Base-by-base conservation (phyloP, 495 filamentous ascomycete species). In the Pyrenula aspistea region DNA sequence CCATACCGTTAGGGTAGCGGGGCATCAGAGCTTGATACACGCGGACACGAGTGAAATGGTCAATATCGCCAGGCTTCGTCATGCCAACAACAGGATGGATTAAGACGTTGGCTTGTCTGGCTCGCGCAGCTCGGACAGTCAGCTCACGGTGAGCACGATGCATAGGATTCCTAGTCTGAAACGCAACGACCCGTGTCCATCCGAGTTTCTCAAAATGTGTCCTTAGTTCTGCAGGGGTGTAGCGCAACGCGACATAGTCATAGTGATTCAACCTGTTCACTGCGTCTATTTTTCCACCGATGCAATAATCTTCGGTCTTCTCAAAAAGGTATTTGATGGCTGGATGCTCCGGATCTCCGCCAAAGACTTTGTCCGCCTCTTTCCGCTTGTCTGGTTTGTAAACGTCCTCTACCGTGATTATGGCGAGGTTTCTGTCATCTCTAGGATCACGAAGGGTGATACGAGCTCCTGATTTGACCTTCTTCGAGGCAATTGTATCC, bases 1-100 rank as follows among this genome's bases (percentile, higher is more conserved):
- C 93, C 93, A 98, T 98, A 62, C 93, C 93, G 70, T 97, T 98
- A 67, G 93, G 93, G 76, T 98, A 98, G 65, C 94, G 85, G 58
- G 93, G 93, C 31, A 98, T 85, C 25, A 98, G 85, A 12, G 91
- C 91, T 78, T 96, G 85, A 80, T 98, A 98, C 61, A 96, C 93
- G 61, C 93, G 90, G 62, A 98, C 93, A 67, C 93, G 89, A 62
- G 93, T 98, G 80, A 98, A 98, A 79, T 98, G 93, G 73, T 98
- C 93, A 74, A 98, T 97, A 67, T 98, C 93, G 68, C 93, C 93
- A 49, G 93, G 93, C 77, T 98, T 98, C 58, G 93, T 98, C 61
- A 98, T 81, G 69, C 93, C 93, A 60, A 98, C 93, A 57, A 98
- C 93, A 54, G 93, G 93, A 76, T 98, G 93, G 70, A 98, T 98